These are phyloP conservation scores for Rhytidhysteron rufulum DNA, from an alignment of 2,329 filamentous ascomycete species.

Conservation along the genomic window DNA sequence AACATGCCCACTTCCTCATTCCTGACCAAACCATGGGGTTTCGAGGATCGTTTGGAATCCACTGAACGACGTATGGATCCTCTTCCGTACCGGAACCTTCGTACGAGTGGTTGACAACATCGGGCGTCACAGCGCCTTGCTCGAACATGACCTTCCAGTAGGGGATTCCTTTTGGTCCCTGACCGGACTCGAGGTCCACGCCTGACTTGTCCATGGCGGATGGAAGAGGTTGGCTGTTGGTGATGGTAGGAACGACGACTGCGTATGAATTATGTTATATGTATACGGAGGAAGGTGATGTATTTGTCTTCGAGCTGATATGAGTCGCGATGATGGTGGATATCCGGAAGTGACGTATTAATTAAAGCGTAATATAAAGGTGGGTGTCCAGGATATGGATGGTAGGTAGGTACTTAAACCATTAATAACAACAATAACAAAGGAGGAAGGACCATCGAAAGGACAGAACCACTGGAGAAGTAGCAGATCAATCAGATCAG, in stretches of 20 bases:
- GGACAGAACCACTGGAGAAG: no score
- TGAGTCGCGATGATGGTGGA: no score
- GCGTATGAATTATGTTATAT: not conserved
- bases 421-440: no score
- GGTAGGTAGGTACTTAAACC: no score
- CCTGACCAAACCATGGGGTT: slow-evolving; percentile 41
- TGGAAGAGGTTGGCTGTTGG: not conserved
- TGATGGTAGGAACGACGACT: not conserved
- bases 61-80: slow-evolving; percentile 45
- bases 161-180: slow-evolving; percentile 22
- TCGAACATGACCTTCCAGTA: slow-evolving; percentile 34
- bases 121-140: slow-evolving; percentile 34
- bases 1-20: slow-evolving; percentile 40
- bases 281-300: no score
- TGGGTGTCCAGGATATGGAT: no score
- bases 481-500: no score
- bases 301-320: no score
- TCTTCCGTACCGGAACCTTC: slow-evolving; percentile 41
- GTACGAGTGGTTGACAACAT: slow-evolving; percentile 38
- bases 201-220: slow-evolving; percentile 1
- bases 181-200: slow-evolving; percentile 30
- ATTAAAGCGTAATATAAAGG: no score
- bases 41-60: slow-evolving; percentile 44
- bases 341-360: no score
- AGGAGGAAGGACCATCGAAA: no score